Conservation (phyloP, 2,329 filamentous ascomycete genomes). For the Sporothrix mexicana region DNA sequence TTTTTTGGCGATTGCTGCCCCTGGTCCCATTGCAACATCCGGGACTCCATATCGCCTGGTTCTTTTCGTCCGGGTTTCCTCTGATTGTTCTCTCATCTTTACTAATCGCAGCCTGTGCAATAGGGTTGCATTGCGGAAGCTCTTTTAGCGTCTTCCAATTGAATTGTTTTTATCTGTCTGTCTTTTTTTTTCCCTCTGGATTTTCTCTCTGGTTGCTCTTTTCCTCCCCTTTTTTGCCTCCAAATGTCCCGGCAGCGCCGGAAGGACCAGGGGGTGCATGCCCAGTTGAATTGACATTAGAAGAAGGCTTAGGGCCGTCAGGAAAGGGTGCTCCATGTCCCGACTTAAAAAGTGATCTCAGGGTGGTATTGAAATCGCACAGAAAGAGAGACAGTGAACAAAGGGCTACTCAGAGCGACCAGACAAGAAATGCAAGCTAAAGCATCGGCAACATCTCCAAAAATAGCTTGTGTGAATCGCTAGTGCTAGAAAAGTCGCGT, state of each 20-base stretch:
- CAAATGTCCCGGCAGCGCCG: constrained; percentile 23
- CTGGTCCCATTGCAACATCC: neutral
- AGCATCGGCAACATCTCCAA: constrained; percentile 10
- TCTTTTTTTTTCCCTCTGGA: neutral
- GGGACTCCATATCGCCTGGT: neutral
- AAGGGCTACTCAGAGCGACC: neutral
- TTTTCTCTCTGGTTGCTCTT: neutral
- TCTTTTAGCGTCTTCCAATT: neutral
- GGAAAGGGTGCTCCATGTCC: neutral
- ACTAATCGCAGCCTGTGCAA: constrained; percentile 2
- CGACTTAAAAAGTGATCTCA: neutral
- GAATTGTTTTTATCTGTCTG: too few relatives aligned
- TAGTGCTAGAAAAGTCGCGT: neutral
- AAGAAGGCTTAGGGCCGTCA: neutral
- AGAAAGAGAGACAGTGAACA: neutral
- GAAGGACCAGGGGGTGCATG: constrained; percentile 3
- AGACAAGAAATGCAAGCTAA: neutral
- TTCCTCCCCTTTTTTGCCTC: neutral
- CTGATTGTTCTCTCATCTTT: neutral
- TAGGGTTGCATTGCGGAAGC: neutral
- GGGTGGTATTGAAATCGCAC: constrained; percentile 3
- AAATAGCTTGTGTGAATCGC: constrained; percentile 21
- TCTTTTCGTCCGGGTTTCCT: neutral
- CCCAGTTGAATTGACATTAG: neutral
- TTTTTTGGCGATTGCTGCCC: neutral